phyloP scores from a whole-genome alignment of 768 basidiomycete species.

The Leucosporidium scottii region DNA sequence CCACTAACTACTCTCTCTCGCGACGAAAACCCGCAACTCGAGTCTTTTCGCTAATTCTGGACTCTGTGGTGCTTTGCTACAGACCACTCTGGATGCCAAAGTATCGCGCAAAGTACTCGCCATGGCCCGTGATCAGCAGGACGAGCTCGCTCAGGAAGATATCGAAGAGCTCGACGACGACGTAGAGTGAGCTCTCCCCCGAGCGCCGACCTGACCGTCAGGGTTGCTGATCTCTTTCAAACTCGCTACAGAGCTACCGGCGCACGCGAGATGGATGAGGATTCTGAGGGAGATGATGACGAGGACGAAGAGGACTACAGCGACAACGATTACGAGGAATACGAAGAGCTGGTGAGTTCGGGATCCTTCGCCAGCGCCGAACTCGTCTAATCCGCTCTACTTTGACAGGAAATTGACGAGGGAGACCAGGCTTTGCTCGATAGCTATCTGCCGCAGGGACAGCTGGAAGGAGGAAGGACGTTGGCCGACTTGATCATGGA shows the following conservation, averaged over 20 bases:
- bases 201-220: too few species aligned
- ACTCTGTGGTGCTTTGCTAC: background rate
- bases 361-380: background rate
- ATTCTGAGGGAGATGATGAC: slow-evolving; percentile 48
- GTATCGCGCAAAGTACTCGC: slow-evolving; percentile 82
- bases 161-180: slow-evolving; percentile 43
- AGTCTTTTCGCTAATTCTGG: background rate
- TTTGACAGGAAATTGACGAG: slow-evolving; percentile 65
- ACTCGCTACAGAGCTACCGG: slow-evolving; percentile 27
- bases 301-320: slow-evolving; percentile 56
- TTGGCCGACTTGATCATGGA: slow-evolving; percentile 95
- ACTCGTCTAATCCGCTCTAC: background rate
- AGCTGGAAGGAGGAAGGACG: slow-evolving; percentile 50
- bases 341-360: slow-evolving; percentile 46
- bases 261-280: slow-evolving; percentile 43
- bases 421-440: slow-evolving; percentile 81
- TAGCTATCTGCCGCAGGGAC: slow-evolving; percentile 60
- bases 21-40: background rate
- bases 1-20: slow-evolving; percentile 3
- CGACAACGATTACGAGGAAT: slow-evolving; percentile 47
- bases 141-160: slow-evolving; percentile 43
- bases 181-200: slow-evolving; percentile 46
- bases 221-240: slow-evolving; percentile 29
- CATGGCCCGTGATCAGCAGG: slow-evolving; percentile 85
- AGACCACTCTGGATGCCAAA: slow-evolving; percentile 71